A percentile compares a stretch with the other conserved stretches of the same genome.
phyloP scores from a whole-genome alignment of 345 rosid species.

The Ceriops tagal region DNA sequence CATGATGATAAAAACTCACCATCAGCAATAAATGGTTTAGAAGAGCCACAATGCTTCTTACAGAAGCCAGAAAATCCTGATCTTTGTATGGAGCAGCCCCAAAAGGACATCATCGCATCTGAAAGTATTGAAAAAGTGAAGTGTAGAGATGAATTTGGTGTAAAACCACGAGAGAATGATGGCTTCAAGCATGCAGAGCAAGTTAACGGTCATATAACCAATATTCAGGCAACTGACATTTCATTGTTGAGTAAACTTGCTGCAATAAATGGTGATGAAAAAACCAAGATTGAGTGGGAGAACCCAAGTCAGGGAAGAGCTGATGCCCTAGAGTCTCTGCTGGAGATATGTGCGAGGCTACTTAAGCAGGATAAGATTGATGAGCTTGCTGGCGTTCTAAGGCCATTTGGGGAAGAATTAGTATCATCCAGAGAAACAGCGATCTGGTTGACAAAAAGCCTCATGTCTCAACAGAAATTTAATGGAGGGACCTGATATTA shows the following conservation, averaged over 20 bases:
- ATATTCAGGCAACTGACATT: conserved; percentile 37
- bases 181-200: conserved; percentile 29
- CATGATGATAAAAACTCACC: conserved; percentile 25
- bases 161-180: conserved; percentile 23
- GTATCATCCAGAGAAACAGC: conserved; percentile 99
- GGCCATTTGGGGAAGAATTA: conserved; percentile 86
- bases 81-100: conserved; percentile 28
- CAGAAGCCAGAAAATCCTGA: conserved; percentile 28
- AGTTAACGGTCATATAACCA: conserved; percentile 29
- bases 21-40: conserved; percentile 19
- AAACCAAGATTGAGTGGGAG: conserved; percentile 40
- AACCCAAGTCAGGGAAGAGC: conserved; percentile 76
- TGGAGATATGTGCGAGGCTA: conserved; percentile 85
- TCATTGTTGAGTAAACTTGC: conserved; percentile 55
- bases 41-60: conserved; percentile 27
- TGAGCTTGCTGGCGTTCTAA: conserved; percentile 85
- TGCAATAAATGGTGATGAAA: conserved; percentile 41
- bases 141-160: conserved; percentile 20
- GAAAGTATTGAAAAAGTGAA: conserved; percentile 22
- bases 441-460: conserved; percentile 90
- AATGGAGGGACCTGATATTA: conserved; percentile 44
- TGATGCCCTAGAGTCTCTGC: conserved; percentile 81
- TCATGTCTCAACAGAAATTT: conserved; percentile 71
- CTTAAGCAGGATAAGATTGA: conserved; percentile 83
- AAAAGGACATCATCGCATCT: background rate